Percentiles rank a stretch among this genome's conserved stretches.
These are phyloP conservation scores for Colletotrichum sp. DNA, from an alignment of 2,329 filamentous ascomycete species.

Conservation along the genomic window DNA sequence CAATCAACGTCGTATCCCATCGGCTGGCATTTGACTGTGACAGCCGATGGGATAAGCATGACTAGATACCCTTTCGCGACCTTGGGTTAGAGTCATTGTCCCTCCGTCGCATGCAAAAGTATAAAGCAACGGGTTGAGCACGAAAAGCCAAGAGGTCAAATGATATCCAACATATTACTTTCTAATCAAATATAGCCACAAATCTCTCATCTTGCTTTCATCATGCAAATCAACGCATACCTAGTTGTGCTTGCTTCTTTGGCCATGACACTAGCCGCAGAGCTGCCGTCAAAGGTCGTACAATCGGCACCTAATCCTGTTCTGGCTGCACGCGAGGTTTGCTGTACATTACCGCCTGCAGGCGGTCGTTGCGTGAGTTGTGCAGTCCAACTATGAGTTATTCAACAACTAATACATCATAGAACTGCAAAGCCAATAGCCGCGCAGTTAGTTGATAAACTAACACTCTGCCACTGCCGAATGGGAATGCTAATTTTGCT, in stretches of 20 bases:
- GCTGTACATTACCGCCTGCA: accelerated
- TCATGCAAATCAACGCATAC: background rate
- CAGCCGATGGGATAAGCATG: too few species aligned
- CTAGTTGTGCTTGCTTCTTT: background rate
- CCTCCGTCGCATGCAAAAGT: too few species aligned
- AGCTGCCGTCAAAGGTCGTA: accelerated
- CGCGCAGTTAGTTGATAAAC: background rate
- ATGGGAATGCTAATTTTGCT: background rate
- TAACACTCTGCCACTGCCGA: too few species aligned
- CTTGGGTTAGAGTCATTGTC: too few species aligned
- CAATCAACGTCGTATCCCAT: too few species aligned
- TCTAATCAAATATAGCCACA: too few species aligned
- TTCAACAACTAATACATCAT: accelerated
- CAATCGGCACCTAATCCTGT: background rate
- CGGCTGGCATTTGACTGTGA: too few species aligned
- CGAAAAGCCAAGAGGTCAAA: too few species aligned
- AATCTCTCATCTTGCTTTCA: too few species aligned
- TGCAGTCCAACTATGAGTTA: background rate
- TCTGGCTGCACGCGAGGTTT: background rate
- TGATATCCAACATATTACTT: too few species aligned
- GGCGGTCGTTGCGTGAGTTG: background rate
- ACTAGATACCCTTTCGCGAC: too few species aligned
- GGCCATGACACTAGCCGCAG: accelerated
- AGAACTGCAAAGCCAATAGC: background rate
- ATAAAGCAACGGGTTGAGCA: too few species aligned